Evolutionary conservation across 345 rosid genomes (phyloP).

Genomic region (Gossypium longicalyx): DNA sequence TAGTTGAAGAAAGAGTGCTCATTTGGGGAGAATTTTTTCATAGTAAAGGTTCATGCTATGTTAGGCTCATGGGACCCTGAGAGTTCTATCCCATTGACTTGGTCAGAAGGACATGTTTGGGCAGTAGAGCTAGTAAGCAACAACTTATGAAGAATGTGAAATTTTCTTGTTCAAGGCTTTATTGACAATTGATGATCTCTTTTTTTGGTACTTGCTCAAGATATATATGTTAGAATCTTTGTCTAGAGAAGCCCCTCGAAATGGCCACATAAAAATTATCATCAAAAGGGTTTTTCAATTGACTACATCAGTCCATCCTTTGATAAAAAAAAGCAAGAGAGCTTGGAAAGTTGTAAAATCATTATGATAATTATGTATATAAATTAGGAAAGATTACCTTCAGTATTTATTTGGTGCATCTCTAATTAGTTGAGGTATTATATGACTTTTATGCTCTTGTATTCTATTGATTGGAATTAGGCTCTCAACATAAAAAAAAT

Average conservation of each 20-base stretch:
- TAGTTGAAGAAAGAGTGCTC: slow-evolving; percentile 61
- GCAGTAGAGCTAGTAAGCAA: slow-evolving; percentile 54
- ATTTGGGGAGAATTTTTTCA: slow-evolving; percentile 68
- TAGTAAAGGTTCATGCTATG: slow-evolving; percentile 61
- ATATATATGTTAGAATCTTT: slow-evolving; percentile 48
- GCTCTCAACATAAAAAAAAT: too few species aligned
- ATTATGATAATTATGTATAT: too few species aligned
- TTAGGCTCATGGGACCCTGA: slow-evolving; percentile 79
- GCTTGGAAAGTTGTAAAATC: too few species aligned
- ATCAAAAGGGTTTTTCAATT: too few species aligned
- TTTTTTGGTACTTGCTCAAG: slow-evolving; percentile 32
- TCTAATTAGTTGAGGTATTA: too few species aligned
- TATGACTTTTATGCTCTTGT: too few species aligned
- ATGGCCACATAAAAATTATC: neutral
- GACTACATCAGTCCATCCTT: too few species aligned
- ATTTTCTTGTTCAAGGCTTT: neutral
- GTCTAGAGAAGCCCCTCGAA: slow-evolving; percentile 37
- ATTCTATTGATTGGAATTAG: too few species aligned
- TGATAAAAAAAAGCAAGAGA: too few species aligned
- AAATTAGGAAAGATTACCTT: too few species aligned
- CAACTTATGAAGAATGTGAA: neutral
- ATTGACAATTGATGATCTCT: slow-evolving; percentile 4
- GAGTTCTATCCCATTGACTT: slow-evolving; percentile 54
- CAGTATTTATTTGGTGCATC: too few species aligned
- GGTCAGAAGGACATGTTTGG: slow-evolving; percentile 91